phyloP scores from a whole-genome alignment of 257 asterid species.

The Nicotiana otophora region DNA sequence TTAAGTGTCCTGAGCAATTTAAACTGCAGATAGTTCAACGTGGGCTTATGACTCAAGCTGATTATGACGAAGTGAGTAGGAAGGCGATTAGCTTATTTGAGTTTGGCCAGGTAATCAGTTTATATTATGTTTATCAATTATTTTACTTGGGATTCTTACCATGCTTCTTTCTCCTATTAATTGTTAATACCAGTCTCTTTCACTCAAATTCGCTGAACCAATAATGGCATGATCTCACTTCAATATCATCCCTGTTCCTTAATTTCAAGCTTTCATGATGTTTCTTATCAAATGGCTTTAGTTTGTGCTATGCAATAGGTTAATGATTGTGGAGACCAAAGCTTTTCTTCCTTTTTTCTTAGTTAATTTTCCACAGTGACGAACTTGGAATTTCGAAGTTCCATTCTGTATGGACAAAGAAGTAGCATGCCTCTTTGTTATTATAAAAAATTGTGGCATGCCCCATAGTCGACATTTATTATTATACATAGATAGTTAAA shows the following conservation, averaged over 20 bases:
- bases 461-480: background rate
- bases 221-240: background rate
- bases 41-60: slow-evolving; percentile 77
- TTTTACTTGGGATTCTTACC: background rate
- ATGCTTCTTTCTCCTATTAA: background rate
- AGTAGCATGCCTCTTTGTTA: background rate
- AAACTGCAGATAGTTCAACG: slow-evolving; percentile 56
- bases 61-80: slow-evolving; percentile 64
- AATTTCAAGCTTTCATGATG: background rate
- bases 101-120: slow-evolving; percentile 70
- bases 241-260: background rate
- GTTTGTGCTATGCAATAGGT: background rate
- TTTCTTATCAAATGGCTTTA: background rate
- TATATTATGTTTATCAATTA: background rate
- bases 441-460: background rate
- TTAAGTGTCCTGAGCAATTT: slow-evolving; percentile 14
- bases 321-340: background rate
- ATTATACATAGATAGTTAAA: background rate
- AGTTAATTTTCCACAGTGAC: background rate
- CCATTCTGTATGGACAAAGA: background rate
- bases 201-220: background rate
- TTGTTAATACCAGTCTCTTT: background rate
- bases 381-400: background rate
- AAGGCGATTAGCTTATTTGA: slow-evolving; percentile 77
- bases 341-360: background rate